These are phyloP conservation scores for Epicoccum sorghinum DNA, from an alignment of 2,329 filamentous ascomycete genomes.

Conservation along the genomic window DNA sequence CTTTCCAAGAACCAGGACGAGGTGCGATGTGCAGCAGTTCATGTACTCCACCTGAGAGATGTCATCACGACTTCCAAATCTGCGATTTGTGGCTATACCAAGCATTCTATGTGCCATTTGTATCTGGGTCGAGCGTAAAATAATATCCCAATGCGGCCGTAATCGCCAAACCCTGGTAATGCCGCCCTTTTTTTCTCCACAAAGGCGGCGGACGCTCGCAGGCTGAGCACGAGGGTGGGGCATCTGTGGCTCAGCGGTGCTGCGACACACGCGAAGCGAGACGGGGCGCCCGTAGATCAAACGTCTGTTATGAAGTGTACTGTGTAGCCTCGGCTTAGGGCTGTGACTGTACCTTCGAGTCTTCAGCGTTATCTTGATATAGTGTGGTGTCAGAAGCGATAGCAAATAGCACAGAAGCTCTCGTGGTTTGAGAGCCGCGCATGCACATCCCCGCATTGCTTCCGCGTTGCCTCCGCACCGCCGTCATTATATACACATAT, in stretches of 20 bases:
- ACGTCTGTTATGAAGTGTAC: not conserved
- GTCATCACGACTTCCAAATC: not conserved
- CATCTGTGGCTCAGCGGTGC: constrained; percentile 4
- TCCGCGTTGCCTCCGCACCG: too few species aligned
- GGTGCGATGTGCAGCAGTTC: too few species aligned
- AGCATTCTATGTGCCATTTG: too few species aligned
- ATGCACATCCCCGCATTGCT: too few species aligned
- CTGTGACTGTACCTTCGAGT: too few species aligned
- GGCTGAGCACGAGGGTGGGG: constrained; percentile 10
- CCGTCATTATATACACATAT: too few species aligned
- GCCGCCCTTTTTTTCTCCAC: constrained; percentile 17
- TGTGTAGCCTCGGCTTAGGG: too few species aligned
- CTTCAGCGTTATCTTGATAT: too few species aligned
- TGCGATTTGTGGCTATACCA: not conserved
- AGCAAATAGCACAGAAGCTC: too few species aligned
- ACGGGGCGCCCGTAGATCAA: constrained; percentile 1
- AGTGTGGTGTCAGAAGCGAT: not conserved
- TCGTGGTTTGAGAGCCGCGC: too few species aligned
- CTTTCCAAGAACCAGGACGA: too few species aligned
- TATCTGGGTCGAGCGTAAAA: not conserved
- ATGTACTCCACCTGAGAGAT: too few species aligned
- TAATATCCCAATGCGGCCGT: not conserved
- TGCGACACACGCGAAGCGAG: constrained; percentile 6
- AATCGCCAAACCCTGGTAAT: constrained; percentile 1
- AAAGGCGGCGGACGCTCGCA: constrained; percentile 1